Evolutionary conservation across 2,329 filamentous ascomycete species (phyloP).

Genomic region (Furcasterigmium furcatum): DNA sequence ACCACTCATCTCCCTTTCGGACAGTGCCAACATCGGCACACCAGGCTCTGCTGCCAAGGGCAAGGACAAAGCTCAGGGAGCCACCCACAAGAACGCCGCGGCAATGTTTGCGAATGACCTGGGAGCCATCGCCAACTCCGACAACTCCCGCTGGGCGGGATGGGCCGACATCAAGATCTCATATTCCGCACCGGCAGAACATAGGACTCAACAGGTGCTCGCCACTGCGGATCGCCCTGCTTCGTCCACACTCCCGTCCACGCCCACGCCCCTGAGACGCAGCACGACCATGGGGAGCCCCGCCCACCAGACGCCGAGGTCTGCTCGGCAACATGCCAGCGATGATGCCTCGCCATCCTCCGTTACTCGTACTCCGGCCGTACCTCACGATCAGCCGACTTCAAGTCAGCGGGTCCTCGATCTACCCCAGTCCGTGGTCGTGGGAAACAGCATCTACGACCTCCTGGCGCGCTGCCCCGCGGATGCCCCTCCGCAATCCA

Average conservation of each 20-base stretch:
- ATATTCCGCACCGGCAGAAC: slow-evolving; percentile 42
- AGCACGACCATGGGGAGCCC: slow-evolving; percentile 52
- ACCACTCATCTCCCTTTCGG: slow-evolving; percentile 48
- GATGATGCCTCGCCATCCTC: slow-evolving; percentile 47
- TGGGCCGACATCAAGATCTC: slow-evolving; percentile 79
- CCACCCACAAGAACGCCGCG: slow-evolving; percentile 43
- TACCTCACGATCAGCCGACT: slow-evolving; percentile 25
- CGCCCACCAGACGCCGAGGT: slow-evolving; percentile 36
- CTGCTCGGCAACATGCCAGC: slow-evolving; percentile 21
- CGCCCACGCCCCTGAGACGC: slow-evolving; percentile 73
- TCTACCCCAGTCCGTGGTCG: slow-evolving; percentile 55
- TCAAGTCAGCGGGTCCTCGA: slow-evolving; percentile 60
- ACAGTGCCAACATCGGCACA: slow-evolving; percentile 48
- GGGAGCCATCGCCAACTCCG: slow-evolving; percentile 66
- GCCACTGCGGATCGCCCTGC: slow-evolving; percentile 6
- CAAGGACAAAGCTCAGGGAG: slow-evolving; percentile 63
- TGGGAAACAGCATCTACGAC: slow-evolving; percentile 50
- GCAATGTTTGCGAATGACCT: slow-evolving; percentile 81
- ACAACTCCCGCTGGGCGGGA: slow-evolving; percentile 61
- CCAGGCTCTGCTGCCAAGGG: slow-evolving; percentile 61
- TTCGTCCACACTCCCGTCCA: slow-evolving; percentile 53
- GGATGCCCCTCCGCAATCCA: slow-evolving; percentile 68
- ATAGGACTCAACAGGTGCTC: background rate
- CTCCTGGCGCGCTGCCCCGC: slow-evolving; percentile 53
- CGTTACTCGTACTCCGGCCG: slow-evolving; percentile 36